These are phyloP conservation scores for Ambrosia artemisiifolia DNA, from an alignment of 129 eudicot genomes.

Conservation along the genomic window DNA sequence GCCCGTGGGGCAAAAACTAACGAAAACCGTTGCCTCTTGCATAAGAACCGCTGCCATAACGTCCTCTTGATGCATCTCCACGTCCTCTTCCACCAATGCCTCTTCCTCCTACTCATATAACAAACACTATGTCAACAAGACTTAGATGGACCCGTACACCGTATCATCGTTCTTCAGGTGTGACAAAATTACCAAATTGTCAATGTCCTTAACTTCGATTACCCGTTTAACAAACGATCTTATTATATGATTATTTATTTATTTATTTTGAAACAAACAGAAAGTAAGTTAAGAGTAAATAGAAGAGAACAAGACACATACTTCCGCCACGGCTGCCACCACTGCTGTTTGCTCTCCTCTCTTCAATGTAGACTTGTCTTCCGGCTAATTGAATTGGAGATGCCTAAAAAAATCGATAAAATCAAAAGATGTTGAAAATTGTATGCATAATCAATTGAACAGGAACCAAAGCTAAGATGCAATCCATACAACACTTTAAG, in stretches of 20 bases:
- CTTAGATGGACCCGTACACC: neutral
- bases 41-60: constrained; percentile 39
- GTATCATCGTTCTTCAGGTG: no score
- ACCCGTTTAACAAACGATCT: neutral
- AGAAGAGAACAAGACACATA: constrained; percentile 28
- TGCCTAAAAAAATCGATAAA: constrained; percentile 45
- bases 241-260: neutral
- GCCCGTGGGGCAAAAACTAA: constrained; percentile 9
- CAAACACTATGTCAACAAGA: neutral
- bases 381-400: constrained; percentile 83
- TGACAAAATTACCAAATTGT: no score
- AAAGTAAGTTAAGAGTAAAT: constrained; percentile 5
- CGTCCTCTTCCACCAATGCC: constrained; percentile 54
- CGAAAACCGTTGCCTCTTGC: constrained; percentile 60
- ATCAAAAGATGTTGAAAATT: neutral
- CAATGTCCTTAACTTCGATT: no score
- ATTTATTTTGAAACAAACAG: neutral
- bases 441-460: neutral
- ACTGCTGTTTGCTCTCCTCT: constrained; percentile 68
- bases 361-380: constrained; percentile 76
- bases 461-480: neutral
- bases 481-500: neutral
- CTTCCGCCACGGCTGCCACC: constrained; percentile 78
- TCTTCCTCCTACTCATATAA: constrained; percentile 49
- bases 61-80: constrained; percentile 47